phyloP scores from a whole-genome alignment of 805 yeast species.

The Saccharomycopsis amapae region DNA sequence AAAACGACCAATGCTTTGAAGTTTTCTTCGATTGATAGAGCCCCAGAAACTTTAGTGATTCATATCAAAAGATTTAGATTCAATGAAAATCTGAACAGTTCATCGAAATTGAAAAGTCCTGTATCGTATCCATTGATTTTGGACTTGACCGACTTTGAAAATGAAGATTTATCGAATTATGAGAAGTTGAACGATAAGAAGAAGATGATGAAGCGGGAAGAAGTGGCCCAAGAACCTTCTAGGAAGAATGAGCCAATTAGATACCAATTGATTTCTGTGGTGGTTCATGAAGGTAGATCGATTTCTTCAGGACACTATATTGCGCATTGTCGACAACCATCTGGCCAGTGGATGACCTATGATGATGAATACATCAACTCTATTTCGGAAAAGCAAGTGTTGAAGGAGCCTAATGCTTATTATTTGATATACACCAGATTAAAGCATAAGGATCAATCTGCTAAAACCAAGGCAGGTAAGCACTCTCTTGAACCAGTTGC shows the following conservation, averaged over 20 bases:
- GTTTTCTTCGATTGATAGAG: slow-evolving; percentile 61
- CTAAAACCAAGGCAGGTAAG: not conserved
- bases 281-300: slow-evolving; percentile 92
- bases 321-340: slow-evolving; percentile 87
- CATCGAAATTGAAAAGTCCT: slow-evolving; percentile 81
- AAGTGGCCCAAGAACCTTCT: slow-evolving; percentile 21
- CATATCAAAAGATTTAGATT: slow-evolving; percentile 90
- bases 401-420: slow-evolving; percentile 84
- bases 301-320: slow-evolving; percentile 90
- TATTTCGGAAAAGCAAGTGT: slow-evolving; percentile 63
- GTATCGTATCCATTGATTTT: slow-evolving; percentile 74
- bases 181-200: slow-evolving; percentile 19
- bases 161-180: slow-evolving; percentile 31
- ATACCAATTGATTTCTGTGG: slow-evolving; percentile 74
- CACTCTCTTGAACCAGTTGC: not conserved
- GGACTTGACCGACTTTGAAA: slow-evolving; percentile 55
- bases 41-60: slow-evolving; percentile 83
- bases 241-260: slow-evolving; percentile 44
- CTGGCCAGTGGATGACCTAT: slow-evolving; percentile 86
- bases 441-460: slow-evolving; percentile 40
- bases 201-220: slow-evolving; percentile 7
- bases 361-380: slow-evolving; percentile 85
- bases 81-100: slow-evolving; percentile 57
- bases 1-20: slow-evolving; percentile 71
- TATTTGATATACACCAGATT: slow-evolving; percentile 77